Conservation (phyloP, 306 rosid genomes). For the Fragaria nilgerrensis region DNA sequence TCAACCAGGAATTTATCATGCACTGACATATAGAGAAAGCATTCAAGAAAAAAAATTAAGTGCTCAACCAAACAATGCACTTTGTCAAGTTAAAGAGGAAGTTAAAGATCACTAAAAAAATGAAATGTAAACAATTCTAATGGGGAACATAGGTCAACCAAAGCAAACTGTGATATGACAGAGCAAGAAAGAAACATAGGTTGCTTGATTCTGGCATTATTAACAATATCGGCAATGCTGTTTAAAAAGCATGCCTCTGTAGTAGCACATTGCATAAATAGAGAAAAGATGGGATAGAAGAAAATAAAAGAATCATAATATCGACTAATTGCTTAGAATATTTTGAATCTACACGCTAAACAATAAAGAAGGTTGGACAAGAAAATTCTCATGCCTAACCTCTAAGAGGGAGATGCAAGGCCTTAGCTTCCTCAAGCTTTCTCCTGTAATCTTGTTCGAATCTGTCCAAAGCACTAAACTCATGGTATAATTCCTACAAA, state of each 20-base stretch:
- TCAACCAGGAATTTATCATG: slow-evolving; percentile 12
- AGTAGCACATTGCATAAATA: not conserved
- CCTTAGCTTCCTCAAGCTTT: slow-evolving; percentile 69
- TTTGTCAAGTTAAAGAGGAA: slow-evolving; percentile 1
- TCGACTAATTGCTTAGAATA: not conserved
- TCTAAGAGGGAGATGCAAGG: slow-evolving; percentile 64
- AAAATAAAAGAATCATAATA: not conserved
- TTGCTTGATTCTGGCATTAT: not conserved
- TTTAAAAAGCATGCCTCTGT: not conserved
- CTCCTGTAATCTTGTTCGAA: slow-evolving; percentile 85
- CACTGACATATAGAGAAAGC: slow-evolving; percentile 18
- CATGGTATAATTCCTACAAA: slow-evolving; percentile 81
- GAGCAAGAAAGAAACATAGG: not conserved
- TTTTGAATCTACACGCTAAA: not conserved
- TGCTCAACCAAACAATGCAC: slow-evolving; percentile 1
- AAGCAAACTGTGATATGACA: not conserved
- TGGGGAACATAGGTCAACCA: not conserved
- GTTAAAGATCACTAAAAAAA: not conserved
- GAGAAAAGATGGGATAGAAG: not conserved
- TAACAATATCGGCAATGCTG: not conserved
- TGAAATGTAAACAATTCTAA: not conserved
- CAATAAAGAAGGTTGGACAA: not conserved
- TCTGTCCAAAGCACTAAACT: slow-evolving; percentile 63
- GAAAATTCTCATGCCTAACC: slow-evolving; percentile 42
- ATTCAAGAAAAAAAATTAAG: slow-evolving; percentile 9